Conservation (phyloP, 2,329 filamentous ascomycete species). For the Fusarium dlaminii region DNA sequence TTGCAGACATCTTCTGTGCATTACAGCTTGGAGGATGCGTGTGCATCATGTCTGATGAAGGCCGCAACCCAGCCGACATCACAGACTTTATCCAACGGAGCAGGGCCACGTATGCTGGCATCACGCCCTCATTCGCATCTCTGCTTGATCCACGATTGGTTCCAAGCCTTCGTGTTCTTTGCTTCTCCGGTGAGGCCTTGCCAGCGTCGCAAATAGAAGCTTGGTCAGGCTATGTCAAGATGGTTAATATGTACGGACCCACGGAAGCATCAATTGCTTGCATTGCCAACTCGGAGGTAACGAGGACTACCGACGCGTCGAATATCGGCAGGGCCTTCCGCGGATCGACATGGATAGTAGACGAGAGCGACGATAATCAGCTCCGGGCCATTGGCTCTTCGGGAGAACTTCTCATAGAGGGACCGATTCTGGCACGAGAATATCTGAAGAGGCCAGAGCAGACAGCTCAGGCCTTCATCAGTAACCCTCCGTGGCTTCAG, state of each 20-base stretch:
- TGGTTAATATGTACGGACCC: not conserved
- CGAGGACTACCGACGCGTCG: not conserved
- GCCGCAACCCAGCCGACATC: not conserved
- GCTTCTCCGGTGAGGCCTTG: not conserved
- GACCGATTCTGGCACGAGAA: not conserved
- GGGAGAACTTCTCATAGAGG: not conserved
- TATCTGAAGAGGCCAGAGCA: not conserved
- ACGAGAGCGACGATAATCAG: not conserved
- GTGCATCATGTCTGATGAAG: not conserved
- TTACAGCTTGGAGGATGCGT: not conserved
- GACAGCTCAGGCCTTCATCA: not conserved
- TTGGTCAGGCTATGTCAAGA: not conserved
- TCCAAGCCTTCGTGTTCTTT: not conserved
- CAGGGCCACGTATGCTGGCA: not conserved
- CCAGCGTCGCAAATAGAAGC: not conserved
- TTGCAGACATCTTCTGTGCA: not conserved
- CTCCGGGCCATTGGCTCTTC: not conserved
- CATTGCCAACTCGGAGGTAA: not conserved
- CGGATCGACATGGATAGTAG: not conserved
- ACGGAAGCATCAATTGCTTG: not conserved
- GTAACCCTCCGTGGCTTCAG: not conserved
- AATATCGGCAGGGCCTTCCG: not conserved
- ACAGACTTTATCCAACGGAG: not conserved
- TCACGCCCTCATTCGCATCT: not conserved
- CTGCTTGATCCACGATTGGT: not conserved